These are phyloP conservation scores for Boletus sp. DNA, from an alignment of 768 basidiomycete genomes.

Conservation along the genomic window DNA sequence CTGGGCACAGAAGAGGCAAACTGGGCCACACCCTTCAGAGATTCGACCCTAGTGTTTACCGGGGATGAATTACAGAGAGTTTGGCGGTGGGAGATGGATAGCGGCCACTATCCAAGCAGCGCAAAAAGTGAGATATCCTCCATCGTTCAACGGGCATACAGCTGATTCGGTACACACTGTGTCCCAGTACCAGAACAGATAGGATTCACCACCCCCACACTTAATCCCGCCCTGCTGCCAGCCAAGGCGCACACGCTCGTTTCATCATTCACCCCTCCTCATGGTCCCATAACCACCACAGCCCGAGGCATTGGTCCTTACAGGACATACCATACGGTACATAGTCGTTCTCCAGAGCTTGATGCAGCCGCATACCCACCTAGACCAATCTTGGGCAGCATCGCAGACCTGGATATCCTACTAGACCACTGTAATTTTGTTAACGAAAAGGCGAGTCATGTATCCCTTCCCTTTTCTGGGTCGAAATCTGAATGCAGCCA, in stretches of 20 bases:
- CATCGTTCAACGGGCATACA: constrained; percentile 5
- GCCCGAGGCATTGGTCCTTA: constrained; percentile 69
- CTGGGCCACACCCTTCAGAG: constrained; percentile 36
- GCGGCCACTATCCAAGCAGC: constrained; percentile 83
- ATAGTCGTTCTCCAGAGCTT: constrained; percentile 58
- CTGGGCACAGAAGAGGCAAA: constrained; percentile 41
- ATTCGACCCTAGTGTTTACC: constrained; percentile 68
- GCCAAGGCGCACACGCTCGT: constrained; percentile 45
- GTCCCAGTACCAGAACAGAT: constrained; percentile 59
- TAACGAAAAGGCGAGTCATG: constrained; percentile 53
- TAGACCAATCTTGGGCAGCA: constrained; percentile 73
- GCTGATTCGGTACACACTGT: background rate
- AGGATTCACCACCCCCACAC: constrained; percentile 49
- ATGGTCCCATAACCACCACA: constrained; percentile 38
- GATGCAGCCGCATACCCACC: constrained; percentile 77
- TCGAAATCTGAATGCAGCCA: constrained; percentile 26
- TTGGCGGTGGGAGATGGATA: constrained; percentile 91
- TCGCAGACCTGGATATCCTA: constrained; percentile 86
- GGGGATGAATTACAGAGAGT: constrained; percentile 75
- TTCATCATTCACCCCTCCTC: constrained; percentile 46
- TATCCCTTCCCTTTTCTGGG: background rate
- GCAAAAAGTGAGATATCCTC: constrained; percentile 51
- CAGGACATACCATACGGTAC: constrained; percentile 52
- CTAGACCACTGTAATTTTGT: constrained; percentile 86
- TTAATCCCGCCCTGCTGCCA: constrained; percentile 66